phyloP scores from a whole-genome alignment of 495 filamentous ascomycete genomes.

The Lichina pygmaea region DNA sequence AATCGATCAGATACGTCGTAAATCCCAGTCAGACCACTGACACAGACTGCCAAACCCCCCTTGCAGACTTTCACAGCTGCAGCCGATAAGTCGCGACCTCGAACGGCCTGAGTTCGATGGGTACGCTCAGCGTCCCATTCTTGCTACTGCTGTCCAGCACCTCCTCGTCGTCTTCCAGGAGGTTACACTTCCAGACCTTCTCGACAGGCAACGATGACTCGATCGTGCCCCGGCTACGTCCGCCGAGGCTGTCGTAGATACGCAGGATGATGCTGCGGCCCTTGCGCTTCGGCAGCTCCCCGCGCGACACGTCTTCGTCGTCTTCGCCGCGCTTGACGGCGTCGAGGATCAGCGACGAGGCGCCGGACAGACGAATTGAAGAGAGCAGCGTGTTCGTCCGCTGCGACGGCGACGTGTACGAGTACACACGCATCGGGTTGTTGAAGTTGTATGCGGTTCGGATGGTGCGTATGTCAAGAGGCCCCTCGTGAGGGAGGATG shows the following conservation, averaged over 20 bases:
- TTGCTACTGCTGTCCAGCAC: slow-evolving; percentile 16
- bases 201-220: slow-evolving; percentile 37
- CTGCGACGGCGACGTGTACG: slow-evolving; percentile 3
- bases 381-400: slow-evolving; percentile 20
- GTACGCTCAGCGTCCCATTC: slow-evolving; percentile 10
- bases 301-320: slow-evolving; percentile 61
- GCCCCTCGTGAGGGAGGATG: slow-evolving; percentile 60
- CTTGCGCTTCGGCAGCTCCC: slow-evolving; percentile 35
- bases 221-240: slow-evolving; percentile 39
- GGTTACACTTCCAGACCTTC: slow-evolving; percentile 56
- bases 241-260: slow-evolving; percentile 80
- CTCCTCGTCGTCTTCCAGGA: slow-evolving; percentile 44
- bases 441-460: slow-evolving; percentile 79
- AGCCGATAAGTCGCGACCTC: slow-evolving; percentile 73
- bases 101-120: slow-evolving; percentile 53
- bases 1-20: not conserved
- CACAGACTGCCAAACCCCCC: too few species aligned
- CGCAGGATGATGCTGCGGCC: slow-evolving; percentile 60
- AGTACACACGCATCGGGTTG: slow-evolving; percentile 27
- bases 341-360: slow-evolving; percentile 45
- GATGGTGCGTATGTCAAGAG: slow-evolving; percentile 42
- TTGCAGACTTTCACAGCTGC: slow-evolving; percentile 18
- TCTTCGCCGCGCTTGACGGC: slow-evolving; percentile 84
- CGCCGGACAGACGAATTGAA: slow-evolving; percentile 18
- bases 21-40: too few species aligned